Evolutionary conservation across 2,329 filamentous ascomycete species (phyloP), one percentile per base, ranked within the genome.

Genomic region (Alternaria ventricosa): DNA sequence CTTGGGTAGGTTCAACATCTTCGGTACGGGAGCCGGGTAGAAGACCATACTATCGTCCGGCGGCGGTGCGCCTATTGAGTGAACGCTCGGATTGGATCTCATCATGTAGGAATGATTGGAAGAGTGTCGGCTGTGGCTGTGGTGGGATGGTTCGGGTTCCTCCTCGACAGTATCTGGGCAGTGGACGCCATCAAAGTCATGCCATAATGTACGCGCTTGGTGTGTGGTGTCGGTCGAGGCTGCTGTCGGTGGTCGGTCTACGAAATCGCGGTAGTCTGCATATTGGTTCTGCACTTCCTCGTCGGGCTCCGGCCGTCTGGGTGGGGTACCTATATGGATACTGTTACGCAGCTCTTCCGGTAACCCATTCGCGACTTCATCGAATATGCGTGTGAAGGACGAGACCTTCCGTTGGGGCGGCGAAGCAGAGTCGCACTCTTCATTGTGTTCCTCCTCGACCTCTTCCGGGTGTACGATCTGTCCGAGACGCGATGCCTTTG

Each of bases 1-100:
- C 47, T 94, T 93, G 1, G 96, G 96, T 12, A 99, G 83, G 72
- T 97, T 98, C 61, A 99, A 86, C 90, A 97, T 94, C 66, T 92
- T 90, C 4, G 96, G 96, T 3, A 99, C 96, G 1, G 93, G 94
- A 4, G 96, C 96, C 13, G 96, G 96, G 78, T 99, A 99, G 80
- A 91, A 98, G 10, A 97, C 88, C 92, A 98, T 97, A 71, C 90
- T 85, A 69, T 95, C 89, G 5, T 89, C 90, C 2, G 90, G 90
- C 25, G 86, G 83, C 2, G 88, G 88, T 6, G 68, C 70, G 12
- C 66, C 75, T 25, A 71, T 66, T 0, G 68, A 64, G 5, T 69
- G 68, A 5, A 65, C 60, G 23, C 74, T 65, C 30, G 71, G 67
- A 9, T 72, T 57, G 3, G 69, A 51, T 33, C 73, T 90, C 85